Conservation (phyloP, 108 stramenopile genomes). For the Cyclotella sp. region DNA sequence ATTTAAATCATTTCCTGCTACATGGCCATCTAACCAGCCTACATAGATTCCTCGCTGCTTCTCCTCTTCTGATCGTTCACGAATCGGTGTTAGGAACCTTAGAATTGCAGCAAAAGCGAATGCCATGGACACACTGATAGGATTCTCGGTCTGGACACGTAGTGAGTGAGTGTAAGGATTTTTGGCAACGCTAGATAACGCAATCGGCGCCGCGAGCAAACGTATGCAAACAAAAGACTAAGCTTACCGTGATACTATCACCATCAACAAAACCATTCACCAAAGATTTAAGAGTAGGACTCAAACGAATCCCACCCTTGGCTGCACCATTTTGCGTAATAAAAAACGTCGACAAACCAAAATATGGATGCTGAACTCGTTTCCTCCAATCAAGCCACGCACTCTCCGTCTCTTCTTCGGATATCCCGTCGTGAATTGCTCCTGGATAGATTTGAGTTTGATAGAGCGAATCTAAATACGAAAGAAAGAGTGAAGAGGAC, state of each 20-base stretch:
- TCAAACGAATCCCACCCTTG: slow-evolving; percentile 88
- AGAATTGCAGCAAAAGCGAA: slow-evolving; percentile 86
- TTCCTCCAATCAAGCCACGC: slow-evolving; percentile 85
- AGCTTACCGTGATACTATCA: not conserved
- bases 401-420: slow-evolving; percentile 49
- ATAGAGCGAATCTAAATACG: slow-evolving; percentile 77
- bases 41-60: slow-evolving; percentile 48
- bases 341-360: slow-evolving; percentile 91
- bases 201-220: no score
- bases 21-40: slow-evolving; percentile 66
- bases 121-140: slow-evolving; percentile 64
- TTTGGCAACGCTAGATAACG: no score
- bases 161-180: not conserved
- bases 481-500: slow-evolving; percentile 33
- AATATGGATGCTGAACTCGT: slow-evolving; percentile 80
- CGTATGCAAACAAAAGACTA: no score
- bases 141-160: slow-evolving; percentile 3
- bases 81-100: slow-evolving; percentile 79
- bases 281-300: slow-evolving; percentile 74
- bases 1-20: not conserved
- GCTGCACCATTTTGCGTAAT: slow-evolving; percentile 91
- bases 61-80: not conserved
- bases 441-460: slow-evolving; percentile 75
- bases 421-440: slow-evolving; percentile 32
- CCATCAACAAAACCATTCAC: slow-evolving; percentile 19